Percentiles rank a stretch among this genome's conserved stretches.
phyloP scores from a whole-genome alignment of 2,329 filamentous ascomycete genomes.

The Venturiaceae sp. region DNA sequence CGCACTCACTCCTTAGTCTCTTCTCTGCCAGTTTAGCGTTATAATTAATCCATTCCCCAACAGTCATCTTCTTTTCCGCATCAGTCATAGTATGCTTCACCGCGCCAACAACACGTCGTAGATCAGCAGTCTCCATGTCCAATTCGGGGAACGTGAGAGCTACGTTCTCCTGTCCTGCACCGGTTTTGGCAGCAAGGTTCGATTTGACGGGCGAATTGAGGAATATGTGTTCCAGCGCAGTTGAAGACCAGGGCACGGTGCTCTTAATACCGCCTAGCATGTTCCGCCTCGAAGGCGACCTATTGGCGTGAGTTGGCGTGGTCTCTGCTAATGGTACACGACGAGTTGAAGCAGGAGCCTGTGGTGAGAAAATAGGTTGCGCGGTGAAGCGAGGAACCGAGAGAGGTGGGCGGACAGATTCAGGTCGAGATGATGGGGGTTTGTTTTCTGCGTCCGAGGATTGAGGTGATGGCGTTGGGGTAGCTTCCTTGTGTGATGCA shows the following conservation, averaged over 20 bases:
- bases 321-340: conserved; percentile 32
- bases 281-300: conserved; percentile 34
- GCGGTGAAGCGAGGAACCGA: conserved; percentile 4
- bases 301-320: conserved; percentile 28
- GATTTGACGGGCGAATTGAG: conserved; percentile 3
- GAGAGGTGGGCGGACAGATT: conserved; percentile 19
- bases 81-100: conserved; percentile 55
- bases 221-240: conserved; percentile 69
- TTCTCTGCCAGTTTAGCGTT: conserved; percentile 75
- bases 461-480: conserved; percentile 37
- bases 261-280: conserved; percentile 40
- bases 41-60: conserved; percentile 83
- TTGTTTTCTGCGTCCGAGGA: conserved; percentile 75
- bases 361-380: conserved; percentile 1
- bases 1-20: conserved; percentile 70
- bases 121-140: conserved; percentile 27
- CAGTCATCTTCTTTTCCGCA: conserved; percentile 79
- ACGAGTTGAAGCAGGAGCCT: conserved; percentile 19
- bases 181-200: background rate
- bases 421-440: conserved; percentile 57
- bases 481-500: background rate
- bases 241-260: conserved; percentile 56
- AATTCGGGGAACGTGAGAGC: conserved; percentile 11
- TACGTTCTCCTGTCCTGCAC: conserved; percentile 13
- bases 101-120: conserved; percentile 37